phyloP scores from a whole-genome alignment of 495 filamentous ascomycete species.

The Rhypophila decipiens region DNA sequence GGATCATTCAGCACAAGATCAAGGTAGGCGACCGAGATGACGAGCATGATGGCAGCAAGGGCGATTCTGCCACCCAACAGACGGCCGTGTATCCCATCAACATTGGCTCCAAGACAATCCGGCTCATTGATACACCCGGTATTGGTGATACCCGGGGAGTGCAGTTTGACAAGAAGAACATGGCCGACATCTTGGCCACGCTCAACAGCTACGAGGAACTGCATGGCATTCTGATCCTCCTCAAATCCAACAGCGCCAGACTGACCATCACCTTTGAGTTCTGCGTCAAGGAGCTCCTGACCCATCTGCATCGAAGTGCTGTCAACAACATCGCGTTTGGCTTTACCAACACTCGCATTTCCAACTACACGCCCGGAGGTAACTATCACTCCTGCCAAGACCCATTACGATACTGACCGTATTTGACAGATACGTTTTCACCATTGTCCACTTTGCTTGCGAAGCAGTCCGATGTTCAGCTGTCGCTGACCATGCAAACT shows the following conservation, averaged over 20 bases:
- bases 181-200: conserved; percentile 31
- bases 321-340: conserved; percentile 38
- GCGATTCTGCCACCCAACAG: not conserved
- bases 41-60: not conserved
- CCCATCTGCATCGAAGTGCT: conserved; percentile 29
- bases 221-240: conserved; percentile 40
- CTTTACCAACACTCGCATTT: conserved; percentile 37
- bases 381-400: no score
- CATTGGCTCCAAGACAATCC: conserved; percentile 5
- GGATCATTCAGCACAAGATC: conserved; percentile 19
- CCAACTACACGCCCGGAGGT: conserved; percentile 36
- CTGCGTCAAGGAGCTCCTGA: conserved; percentile 39
- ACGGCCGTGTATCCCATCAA: conserved; percentile 3
- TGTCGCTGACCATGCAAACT: conserved; percentile 16
- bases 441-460: conserved; percentile 25
- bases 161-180: conserved; percentile 33
- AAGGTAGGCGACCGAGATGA: conserved; percentile 19
- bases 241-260: conserved; percentile 38
- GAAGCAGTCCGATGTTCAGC: conserved; percentile 17
- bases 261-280: conserved; percentile 32
- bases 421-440: conserved; percentile 32
- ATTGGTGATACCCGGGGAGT: conserved; percentile 38
- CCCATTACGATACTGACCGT: no score
- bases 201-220: conserved; percentile 29
- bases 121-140: conserved; percentile 30